A percentile compares a stretch with the other conserved stretches of the same genome.
Evolutionary conservation across 2,329 filamentous ascomycete genomes (phyloP).

Genomic region (Phyllosticta citribraziliensis): DNA sequence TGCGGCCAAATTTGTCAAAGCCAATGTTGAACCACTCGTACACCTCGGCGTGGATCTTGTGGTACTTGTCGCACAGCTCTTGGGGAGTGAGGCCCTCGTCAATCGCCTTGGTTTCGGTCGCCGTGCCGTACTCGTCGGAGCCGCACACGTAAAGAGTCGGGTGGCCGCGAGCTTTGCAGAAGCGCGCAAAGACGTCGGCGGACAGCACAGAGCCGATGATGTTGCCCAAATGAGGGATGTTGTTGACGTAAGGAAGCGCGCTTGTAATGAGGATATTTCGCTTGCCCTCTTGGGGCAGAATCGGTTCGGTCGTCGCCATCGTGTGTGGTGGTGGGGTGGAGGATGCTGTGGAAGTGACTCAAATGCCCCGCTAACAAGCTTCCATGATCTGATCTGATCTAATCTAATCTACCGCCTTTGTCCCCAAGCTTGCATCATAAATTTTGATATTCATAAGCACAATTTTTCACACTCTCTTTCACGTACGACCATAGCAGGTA

Average conservation of each 20-base stretch:
- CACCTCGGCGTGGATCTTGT: constrained; percentile 77
- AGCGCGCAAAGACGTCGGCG: constrained; percentile 69
- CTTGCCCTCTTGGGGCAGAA: constrained; percentile 47
- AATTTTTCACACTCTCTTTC: too few relatives aligned
- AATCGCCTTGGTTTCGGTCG: constrained; percentile 89
- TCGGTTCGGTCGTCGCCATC: constrained; percentile 26
- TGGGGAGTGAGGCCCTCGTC: constrained; percentile 76
- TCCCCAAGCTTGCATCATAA: too few relatives aligned
- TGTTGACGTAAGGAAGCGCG: constrained; percentile 78
- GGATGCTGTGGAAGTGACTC: not conserved
- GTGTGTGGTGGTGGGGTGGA: not conserved
- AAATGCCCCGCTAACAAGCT: too few relatives aligned
- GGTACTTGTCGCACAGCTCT: constrained; percentile 86
- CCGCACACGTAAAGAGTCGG: constrained; percentile 81
- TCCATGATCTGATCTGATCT: too few relatives aligned
- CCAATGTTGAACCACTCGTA: constrained; percentile 95
- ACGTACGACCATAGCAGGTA: too few relatives aligned
- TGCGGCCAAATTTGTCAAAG: constrained; percentile 92
- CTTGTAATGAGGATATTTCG: constrained; percentile 85
- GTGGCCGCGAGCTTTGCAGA: constrained; percentile 68
- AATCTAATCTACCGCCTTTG: too few relatives aligned
- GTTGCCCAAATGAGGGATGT: constrained; percentile 72
- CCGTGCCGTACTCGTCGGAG: constrained; percentile 90
- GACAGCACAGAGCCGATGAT: constrained; percentile 79
- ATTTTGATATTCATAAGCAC: too few relatives aligned